These are phyloP conservation scores for Boechera stricta DNA, from an alignment of 345 rosid species.

Conservation along the genomic window DNA sequence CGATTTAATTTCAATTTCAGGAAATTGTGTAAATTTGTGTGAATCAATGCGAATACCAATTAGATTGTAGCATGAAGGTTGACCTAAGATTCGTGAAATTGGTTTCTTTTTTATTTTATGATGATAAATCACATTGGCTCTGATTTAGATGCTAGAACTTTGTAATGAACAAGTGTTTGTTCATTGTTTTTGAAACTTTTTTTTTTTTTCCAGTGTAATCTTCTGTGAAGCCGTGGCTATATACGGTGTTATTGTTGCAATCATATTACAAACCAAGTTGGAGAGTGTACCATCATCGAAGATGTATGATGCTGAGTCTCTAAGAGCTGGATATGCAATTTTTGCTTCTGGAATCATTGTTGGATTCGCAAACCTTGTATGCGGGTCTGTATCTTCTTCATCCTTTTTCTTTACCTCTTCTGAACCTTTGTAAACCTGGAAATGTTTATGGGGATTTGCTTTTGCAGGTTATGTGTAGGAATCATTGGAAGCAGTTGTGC, in stretches of 20 bases:
- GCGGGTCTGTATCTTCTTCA: constrained; percentile 66
- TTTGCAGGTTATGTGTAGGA: constrained; percentile 87
- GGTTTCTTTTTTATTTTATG: neutral
- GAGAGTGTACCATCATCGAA: constrained; percentile 85
- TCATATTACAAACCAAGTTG: constrained; percentile 92
- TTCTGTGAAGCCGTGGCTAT: constrained; percentile 99
- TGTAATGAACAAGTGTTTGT: constrained; percentile 7
- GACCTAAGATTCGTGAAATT: neutral
- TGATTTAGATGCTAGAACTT: neutral
- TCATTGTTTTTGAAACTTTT: neutral
- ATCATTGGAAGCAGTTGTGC: constrained; percentile 99
- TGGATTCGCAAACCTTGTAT: constrained; percentile 97
- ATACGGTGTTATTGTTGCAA: constrained; percentile 97
- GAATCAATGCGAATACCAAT: neutral
- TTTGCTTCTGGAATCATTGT: constrained; percentile 99
- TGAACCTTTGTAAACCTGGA: too few relatives aligned
- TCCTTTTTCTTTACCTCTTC: constrained; percentile 21
- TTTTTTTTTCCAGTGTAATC: constrained; percentile 64
- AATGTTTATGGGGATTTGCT: neutral
- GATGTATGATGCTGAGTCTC: constrained; percentile 86
- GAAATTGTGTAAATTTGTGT: neutral
- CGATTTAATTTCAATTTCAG: constrained; percentile 10
- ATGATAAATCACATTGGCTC: neutral
- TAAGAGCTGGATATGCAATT: constrained; percentile 98
- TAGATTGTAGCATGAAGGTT: neutral